These are phyloP conservation scores for Chlamydomonas schloesseri DNA, from an alignment of 139 green algal genomes.

Conservation along the genomic window DNA sequence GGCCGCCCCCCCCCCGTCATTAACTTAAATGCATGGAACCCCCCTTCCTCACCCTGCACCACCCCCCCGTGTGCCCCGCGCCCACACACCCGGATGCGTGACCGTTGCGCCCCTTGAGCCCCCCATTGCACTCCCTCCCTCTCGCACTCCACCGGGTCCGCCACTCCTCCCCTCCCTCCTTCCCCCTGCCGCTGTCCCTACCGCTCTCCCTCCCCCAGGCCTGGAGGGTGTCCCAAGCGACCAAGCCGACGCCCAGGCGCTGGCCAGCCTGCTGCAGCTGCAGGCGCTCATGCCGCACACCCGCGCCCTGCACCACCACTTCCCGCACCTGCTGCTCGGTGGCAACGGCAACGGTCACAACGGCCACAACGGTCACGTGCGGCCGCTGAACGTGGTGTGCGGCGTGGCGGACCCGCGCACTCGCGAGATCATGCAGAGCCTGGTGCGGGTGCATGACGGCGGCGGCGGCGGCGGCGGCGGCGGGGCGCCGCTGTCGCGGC, in stretches of 20 bases:
- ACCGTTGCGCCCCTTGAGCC: too few relatives aligned
- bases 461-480: not conserved
- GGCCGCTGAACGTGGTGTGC: slow-evolving; percentile 31
- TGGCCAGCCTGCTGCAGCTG: slow-evolving; percentile 55
- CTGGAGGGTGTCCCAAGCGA: not conserved
- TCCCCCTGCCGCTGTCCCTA: too few relatives aligned
- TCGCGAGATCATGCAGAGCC: not conserved
- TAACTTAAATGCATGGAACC: too few relatives aligned
- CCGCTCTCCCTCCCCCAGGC: not conserved
- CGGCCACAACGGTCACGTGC: not conserved
- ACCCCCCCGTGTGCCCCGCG: too few relatives aligned
- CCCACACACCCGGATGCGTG: too few relatives aligned
- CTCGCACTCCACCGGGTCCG: too few relatives aligned
- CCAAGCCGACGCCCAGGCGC: slow-evolving; percentile 28
- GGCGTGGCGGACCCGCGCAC: slow-evolving; percentile 17
- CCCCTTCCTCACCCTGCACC: too few relatives aligned
- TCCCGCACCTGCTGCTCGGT: slow-evolving; percentile 4
- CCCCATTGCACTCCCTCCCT: too few relatives aligned
- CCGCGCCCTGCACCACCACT: not conserved
- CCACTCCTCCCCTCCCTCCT: too few relatives aligned
- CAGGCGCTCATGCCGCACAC: slow-evolving; percentile 36
- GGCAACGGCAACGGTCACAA: too few relatives aligned
- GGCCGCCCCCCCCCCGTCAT: too few relatives aligned
- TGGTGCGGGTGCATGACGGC: not conserved
- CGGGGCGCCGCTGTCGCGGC: not conserved